These are phyloP conservation scores for Vitis hybrid DNA, from an alignment of 177 flowering plant genomes.

Conservation along the genomic window DNA sequence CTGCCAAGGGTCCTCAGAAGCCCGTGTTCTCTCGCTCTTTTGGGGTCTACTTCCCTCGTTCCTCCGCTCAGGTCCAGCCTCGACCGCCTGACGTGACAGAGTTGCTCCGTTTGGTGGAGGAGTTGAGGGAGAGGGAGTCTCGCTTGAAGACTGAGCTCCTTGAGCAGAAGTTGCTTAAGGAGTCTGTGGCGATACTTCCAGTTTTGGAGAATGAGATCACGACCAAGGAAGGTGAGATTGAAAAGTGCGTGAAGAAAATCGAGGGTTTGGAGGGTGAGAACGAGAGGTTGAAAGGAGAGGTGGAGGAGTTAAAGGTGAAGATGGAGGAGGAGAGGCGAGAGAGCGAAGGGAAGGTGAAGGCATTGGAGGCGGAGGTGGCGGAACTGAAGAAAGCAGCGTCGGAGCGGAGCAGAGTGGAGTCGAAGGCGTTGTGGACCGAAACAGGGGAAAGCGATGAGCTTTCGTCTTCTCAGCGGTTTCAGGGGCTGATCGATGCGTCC, in stretches of 20 bases:
- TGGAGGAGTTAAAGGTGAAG: slow-evolving; percentile 27
- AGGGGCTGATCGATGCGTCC: slow-evolving; percentile 46
- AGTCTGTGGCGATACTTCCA: slow-evolving; percentile 75
- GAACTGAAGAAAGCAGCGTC: slow-evolving; percentile 37
- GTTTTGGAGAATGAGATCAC: slow-evolving; percentile 64
- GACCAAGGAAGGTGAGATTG: slow-evolving; percentile 40
- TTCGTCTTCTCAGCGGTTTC: slow-evolving; percentile 56
- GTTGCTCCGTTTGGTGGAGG: slow-evolving; percentile 71
- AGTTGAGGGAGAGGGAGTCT: slow-evolving; percentile 70
- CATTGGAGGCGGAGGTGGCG: slow-evolving; percentile 26
- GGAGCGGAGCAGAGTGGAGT: slow-evolving; percentile 18
- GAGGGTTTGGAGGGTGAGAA: slow-evolving; percentile 53
- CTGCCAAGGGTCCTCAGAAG: slow-evolving; percentile 31
- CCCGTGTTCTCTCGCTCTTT: slow-evolving; percentile 66
- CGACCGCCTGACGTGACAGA: slow-evolving; percentile 83
- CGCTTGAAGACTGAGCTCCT: slow-evolving; percentile 69
- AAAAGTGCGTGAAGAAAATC: slow-evolving; percentile 25
- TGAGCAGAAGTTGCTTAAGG: slow-evolving; percentile 67
- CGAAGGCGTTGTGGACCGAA: slow-evolving; percentile 17
- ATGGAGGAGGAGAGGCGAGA: slow-evolving; percentile 41
- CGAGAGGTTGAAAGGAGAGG: slow-evolving; percentile 39
- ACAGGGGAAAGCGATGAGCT: slow-evolving; percentile 29
- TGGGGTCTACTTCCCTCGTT: slow-evolving; percentile 88
- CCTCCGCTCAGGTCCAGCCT: slow-evolving; percentile 90
- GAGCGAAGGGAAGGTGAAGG: slow-evolving; percentile 22